Evolutionary conservation across 805 yeast genomes (phyloP), one percentile per base, ranked within the genome.

Genomic region (Starmera dryadoides): DNA sequence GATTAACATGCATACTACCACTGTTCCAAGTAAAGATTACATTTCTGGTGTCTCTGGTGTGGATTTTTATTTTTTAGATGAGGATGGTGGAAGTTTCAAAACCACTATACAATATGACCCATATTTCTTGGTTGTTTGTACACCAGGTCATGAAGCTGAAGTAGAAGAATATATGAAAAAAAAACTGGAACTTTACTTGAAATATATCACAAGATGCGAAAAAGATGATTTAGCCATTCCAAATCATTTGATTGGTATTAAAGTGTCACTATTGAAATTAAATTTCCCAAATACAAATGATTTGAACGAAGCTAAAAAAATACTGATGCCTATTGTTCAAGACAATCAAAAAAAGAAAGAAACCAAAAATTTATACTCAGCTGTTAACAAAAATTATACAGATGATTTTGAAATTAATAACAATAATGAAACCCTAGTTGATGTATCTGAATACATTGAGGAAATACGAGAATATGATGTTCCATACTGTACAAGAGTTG

Each of bases 1-100:
- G 39, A 75, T 83, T 32, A 94, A 93, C 55, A 87, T 93, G 93
- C 98, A 91, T 63, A 77, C 95, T 2, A 86, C 95, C 1, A 68
- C 84, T 1, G 58, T 84, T 3, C 76, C 82, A 3, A 71, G 76
- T 11, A 76, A 74, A 4, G 80, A 77, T 25, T 65, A 68, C 33
- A 50, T 71, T 10, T 67, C 75, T n/a, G 96, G 95, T 9, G 68
- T 75, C 28, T 76, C 96, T 0, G 98, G 91, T 3, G 96, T 91
- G 3, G 97, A 93, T 51, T 88, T 83, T 59, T 94, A 94, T 56
- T 93, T 94, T 50, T 62, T 93, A 7, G 98, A 89, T 58, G 96
- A 86, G 52, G 97, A 89, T 58, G 99, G 99, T 35, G 98, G 97
- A 6, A 78, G 85, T 33, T 93, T 94, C 67, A 93, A 91, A 56